These are phyloP conservation scores for Chaetomiaceae sp. DNA, from an alignment of 2,329 filamentous ascomycete species.

Conservation along the genomic window DNA sequence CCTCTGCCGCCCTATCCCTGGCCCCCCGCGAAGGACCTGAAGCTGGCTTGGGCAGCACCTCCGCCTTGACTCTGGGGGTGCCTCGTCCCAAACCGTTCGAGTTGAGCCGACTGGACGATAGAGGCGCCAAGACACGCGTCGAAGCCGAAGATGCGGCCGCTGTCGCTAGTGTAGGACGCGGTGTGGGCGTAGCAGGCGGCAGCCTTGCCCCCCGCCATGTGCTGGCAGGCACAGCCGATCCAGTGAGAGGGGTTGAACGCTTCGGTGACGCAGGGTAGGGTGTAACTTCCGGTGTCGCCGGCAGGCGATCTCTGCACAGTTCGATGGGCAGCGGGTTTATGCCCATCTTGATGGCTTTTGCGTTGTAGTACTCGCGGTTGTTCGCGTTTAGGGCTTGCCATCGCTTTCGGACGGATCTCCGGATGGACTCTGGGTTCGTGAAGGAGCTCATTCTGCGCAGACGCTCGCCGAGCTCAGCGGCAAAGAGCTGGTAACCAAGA, in stretches of 20 bases:
- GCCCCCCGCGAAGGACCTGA: not conserved
- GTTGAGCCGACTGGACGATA: conserved; percentile 13
- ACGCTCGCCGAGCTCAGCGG: not conserved
- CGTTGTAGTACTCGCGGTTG: not conserved
- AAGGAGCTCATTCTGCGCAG: not conserved
- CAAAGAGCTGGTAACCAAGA: not conserved
- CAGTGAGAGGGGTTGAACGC: not conserved
- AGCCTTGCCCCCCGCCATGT: not conserved
- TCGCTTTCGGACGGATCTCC: not conserved
- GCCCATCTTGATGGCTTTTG: not conserved
- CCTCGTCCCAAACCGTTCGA: not conserved
- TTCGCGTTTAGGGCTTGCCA: not conserved
- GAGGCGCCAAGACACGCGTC: conserved; percentile 1
- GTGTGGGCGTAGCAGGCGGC: not conserved
- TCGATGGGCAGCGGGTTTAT: not conserved
- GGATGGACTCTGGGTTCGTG: not conserved
- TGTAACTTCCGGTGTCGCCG: not conserved
- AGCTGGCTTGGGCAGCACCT: not conserved
- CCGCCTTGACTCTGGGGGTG: not conserved
- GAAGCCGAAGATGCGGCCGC: not conserved
- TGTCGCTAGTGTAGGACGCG: not conserved
- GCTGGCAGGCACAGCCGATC: not conserved
- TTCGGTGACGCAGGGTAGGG: not conserved
- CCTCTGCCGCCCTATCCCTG: not conserved
- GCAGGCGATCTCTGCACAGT: not conserved